Conservation (phyloP, 306 rosid species). For the Casuarina equisetifolia region DNA sequence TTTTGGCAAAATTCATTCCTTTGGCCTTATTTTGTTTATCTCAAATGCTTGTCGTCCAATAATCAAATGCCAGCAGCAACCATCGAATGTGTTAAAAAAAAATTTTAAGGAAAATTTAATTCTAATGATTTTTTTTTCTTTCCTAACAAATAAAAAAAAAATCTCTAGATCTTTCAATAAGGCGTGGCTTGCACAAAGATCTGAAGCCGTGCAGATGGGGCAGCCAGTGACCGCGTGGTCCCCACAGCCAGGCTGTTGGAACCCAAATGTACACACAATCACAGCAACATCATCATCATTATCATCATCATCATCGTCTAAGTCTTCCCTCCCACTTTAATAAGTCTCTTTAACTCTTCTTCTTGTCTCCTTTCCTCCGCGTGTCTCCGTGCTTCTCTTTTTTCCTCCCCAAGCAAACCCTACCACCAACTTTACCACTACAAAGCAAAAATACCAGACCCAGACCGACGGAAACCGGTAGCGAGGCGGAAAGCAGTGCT, state of each 20-base stretch:
- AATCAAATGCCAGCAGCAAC: no score
- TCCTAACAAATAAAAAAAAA: no score
- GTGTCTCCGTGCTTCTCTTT: not conserved
- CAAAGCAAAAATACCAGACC: not conserved
- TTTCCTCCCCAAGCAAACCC: slow-evolving; percentile 2
- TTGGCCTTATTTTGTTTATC: no score
- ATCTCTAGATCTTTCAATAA: no score
- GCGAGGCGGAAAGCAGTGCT: not conserved
- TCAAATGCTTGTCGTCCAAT: no score
- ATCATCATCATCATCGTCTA: not conserved
- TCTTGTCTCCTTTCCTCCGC: not conserved
- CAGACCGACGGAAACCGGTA: not conserved
- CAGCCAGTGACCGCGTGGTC: slow-evolving; percentile 50
- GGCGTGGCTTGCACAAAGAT: not conserved
- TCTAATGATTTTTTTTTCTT: no score
- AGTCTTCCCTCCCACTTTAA: not conserved
- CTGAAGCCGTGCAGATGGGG: not conserved
- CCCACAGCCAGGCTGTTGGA: slow-evolving; percentile 61
- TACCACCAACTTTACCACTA: not conserved
- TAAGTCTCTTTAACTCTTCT: not conserved
- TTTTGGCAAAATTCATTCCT: no score
- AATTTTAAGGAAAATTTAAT: no score
- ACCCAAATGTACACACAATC: not conserved
- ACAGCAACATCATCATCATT: not conserved
- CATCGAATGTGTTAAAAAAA: no score